A percentile compares a stretch with the other conserved stretches of the same genome.
Conservation (phyloP, 192 early-diverging fungal species). For the Pecoramyces ruminantium region DNA sequence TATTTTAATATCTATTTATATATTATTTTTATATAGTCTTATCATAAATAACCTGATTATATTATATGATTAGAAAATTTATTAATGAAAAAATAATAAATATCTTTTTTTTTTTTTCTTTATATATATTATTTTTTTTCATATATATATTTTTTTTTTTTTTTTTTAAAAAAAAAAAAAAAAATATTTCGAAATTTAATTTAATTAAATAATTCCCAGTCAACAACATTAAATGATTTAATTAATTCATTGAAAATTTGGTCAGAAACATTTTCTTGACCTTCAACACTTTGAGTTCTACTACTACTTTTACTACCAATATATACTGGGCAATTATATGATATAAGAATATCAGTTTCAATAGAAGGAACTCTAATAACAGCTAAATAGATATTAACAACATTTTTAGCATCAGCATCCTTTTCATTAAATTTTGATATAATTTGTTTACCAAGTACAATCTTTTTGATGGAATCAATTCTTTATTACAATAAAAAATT, state of each 20-base stretch:
- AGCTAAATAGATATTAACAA: constrained; percentile 48
- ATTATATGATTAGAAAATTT: no score
- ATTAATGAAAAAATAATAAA: no score
- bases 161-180: no score
- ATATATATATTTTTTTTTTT: no score
- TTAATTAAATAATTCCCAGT: background rate
- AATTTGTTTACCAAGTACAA: constrained; percentile 45
- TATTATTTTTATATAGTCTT: no score
- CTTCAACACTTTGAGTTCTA: background rate
- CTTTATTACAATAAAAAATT: no score
- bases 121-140: no score
- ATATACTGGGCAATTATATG: constrained; percentile 45
- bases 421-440: constrained; percentile 68
- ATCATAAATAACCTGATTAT: no score
- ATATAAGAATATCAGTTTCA: constrained; percentile 57
- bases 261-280: background rate
- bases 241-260: background rate
- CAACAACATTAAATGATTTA: background rate
- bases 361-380: constrained; percentile 52
- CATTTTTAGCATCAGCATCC: constrained; percentile 28
- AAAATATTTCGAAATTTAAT: background rate
- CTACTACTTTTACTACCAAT: background rate
- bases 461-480: constrained; percentile 16
- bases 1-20: no score
- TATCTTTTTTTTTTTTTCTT: no score